Conservation (phyloP, 1,139 yeast genomes). For the Yamadazyma epiphylla region DNA sequence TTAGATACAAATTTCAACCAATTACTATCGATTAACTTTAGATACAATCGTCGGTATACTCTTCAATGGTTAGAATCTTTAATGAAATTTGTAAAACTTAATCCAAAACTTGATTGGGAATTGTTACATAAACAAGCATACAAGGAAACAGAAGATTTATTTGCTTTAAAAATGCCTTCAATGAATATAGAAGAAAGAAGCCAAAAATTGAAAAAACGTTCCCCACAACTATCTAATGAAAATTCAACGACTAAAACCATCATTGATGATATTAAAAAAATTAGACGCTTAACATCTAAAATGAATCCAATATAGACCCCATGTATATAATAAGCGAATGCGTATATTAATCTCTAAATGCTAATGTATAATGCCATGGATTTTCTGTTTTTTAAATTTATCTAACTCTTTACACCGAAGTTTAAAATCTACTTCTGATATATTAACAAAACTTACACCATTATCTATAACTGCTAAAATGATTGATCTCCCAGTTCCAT, state of each 20-base stretch:
- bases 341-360: slow-evolving; percentile 1
- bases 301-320: slow-evolving; percentile 1
- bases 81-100: too few species aligned
- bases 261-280: too few species aligned
- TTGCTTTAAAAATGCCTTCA: too few species aligned
- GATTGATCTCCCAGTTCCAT: slow-evolving; percentile 48
- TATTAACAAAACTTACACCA: slow-evolving; percentile 65
- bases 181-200: too few species aligned
- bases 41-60: slow-evolving; percentile 6
- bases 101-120: too few species aligned
- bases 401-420: slow-evolving; percentile 8
- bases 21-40: slow-evolving; percentile 10
- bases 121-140: too few species aligned
- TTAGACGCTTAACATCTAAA: neutral
- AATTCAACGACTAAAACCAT: too few species aligned
- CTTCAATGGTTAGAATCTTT: slow-evolving; percentile 10
- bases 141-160: too few species aligned
- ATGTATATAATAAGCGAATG: neutral
- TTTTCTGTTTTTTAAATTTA: slow-evolving; percentile 11
- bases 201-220: slow-evolving; percentile 2
- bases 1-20: slow-evolving; percentile 12
- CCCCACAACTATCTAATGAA: slow-evolving; percentile 2
- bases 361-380: slow-evolving; percentile 10
- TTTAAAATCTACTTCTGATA: slow-evolving; percentile 59
- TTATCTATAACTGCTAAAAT: slow-evolving; percentile 66